Percentiles rank a stretch among this genome's conserved stretches.
phyloP scores from a whole-genome alignment of 208 protist genomes.

The Leishmania braziliensis region DNA sequence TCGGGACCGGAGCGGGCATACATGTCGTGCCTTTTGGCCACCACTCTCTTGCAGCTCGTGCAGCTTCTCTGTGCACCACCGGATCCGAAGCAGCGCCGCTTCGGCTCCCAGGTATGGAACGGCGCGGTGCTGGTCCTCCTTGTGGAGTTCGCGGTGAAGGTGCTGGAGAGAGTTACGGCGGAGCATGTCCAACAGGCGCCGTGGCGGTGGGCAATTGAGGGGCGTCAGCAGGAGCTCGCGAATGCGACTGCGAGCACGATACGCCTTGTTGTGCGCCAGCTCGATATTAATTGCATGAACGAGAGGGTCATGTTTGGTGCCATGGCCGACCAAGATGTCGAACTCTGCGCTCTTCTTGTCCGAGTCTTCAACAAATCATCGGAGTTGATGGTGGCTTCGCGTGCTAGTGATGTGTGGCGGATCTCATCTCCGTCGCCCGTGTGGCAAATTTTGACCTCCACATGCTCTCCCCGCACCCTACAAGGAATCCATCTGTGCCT shows the following conservation, averaged over 20 bases:
- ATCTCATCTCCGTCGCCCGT: not conserved
- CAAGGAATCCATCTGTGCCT: constrained; percentile 40
- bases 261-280: constrained; percentile 19
- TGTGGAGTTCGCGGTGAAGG: constrained; percentile 23
- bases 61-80: constrained; percentile 22
- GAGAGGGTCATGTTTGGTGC: constrained; percentile 33
- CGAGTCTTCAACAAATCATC: constrained; percentile 15
- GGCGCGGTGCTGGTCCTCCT: constrained; percentile 32
- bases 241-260: constrained; percentile 6
- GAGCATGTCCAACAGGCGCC: constrained; percentile 3
- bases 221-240: constrained; percentile 5
- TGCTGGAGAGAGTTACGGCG: constrained; percentile 22
- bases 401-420: not conserved
- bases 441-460: constrained; percentile 18
- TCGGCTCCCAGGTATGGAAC: not conserved
- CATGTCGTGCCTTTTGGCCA: constrained; percentile 21
- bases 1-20: constrained; percentile 27
- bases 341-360: constrained; percentile 22
- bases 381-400: constrained; percentile 11
- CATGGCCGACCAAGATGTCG: constrained; percentile 15
- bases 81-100: not conserved
- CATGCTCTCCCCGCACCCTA: constrained; percentile 16
- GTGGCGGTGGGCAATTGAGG: constrained; percentile 27
- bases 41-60: constrained; percentile 24
- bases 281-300: constrained; percentile 20